phyloP scores from a whole-genome alignment of 805 yeast genomes.

The Nakazawaea ernobii region DNA sequence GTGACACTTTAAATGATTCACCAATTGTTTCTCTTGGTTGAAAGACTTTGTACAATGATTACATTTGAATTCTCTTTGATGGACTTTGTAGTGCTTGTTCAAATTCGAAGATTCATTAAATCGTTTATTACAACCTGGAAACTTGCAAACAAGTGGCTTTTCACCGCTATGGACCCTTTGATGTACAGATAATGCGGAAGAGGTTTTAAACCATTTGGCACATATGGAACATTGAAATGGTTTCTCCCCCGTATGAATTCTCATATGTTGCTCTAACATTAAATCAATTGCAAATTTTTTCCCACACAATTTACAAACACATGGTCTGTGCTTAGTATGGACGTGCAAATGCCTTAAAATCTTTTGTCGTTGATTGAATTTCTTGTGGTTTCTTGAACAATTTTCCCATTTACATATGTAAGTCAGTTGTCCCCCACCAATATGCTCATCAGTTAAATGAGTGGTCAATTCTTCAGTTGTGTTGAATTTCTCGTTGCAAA shows the following conservation, averaged over 20 bases:
- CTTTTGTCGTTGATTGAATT: slow-evolving; percentile 81
- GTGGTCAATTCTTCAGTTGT: slow-evolving; percentile 58
- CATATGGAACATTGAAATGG: slow-evolving; percentile 76
- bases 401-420: slow-evolving; percentile 76
- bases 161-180: slow-evolving; percentile 85
- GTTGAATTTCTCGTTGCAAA: slow-evolving; percentile 47
- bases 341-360: slow-evolving; percentile 79
- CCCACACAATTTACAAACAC: slow-evolving; percentile 62
- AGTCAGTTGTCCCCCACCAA: slow-evolving; percentile 64
- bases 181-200: slow-evolving; percentile 80
- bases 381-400: slow-evolving; percentile 58
- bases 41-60: slow-evolving; percentile 47
- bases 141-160: slow-evolving; percentile 75
- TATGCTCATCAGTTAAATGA: slow-evolving; percentile 65
- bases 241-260: slow-evolving; percentile 86
- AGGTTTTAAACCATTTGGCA: slow-evolving; percentile 74
- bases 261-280: slow-evolving; percentile 72
- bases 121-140: slow-evolving; percentile 75
- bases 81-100: slow-evolving; percentile 82
- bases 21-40: slow-evolving; percentile 34
- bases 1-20: slow-evolving; percentile 29
- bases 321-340: slow-evolving; percentile 84
- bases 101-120: slow-evolving; percentile 88
- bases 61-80: slow-evolving; percentile 49
- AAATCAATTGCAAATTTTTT: slow-evolving; percentile 71